Percentiles rank a stretch among this genome's conserved stretches.
Evolutionary conservation across 1,139 yeast species (phyloP).

Genomic region (Geotrichum restrictum): DNA sequence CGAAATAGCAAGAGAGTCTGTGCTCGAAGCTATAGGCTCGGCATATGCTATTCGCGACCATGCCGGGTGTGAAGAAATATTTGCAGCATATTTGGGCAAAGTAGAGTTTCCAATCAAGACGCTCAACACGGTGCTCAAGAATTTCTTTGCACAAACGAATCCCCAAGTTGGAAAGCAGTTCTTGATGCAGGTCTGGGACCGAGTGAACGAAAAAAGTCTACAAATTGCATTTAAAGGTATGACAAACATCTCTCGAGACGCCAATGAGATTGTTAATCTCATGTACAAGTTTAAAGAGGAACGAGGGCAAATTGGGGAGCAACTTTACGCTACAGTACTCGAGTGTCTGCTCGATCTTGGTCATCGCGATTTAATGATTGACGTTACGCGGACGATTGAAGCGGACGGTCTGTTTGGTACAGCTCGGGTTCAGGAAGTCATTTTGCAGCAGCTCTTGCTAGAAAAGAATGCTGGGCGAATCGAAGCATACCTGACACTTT

Average conservation of each 20-base stretch:
- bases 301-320: conserved; percentile 1
- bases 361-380: conserved; percentile 12
- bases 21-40: conserved; percentile 3
- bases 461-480: conserved; percentile 20
- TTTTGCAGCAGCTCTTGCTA: conserved; percentile 15
- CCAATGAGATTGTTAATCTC: conserved; percentile 12
- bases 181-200: conserved; percentile 14
- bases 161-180: conserved; percentile 14
- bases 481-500: conserved; percentile 17
- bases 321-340: conserved; percentile 11
- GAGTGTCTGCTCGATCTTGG: conserved; percentile 15
- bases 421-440: conserved; percentile 13
- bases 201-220: conserved; percentile 13
- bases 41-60: conserved; percentile 9
- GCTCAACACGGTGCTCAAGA: conserved; percentile 9
- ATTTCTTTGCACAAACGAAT: conserved; percentile 11
- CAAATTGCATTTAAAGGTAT: conserved; percentile 9
- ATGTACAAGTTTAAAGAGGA: conserved; percentile 11
- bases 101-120: conserved; percentile 7
- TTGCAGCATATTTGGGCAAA: conserved; percentile 5
- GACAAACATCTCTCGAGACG: conserved; percentile 6
- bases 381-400: conserved; percentile 12
- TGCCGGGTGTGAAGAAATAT: conserved; percentile 3
- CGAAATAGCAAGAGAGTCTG: background rate
- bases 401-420: conserved; percentile 12